phyloP scores from a whole-genome alignment of 106 monocot genomes.

The Triglochin maritima region DNA sequence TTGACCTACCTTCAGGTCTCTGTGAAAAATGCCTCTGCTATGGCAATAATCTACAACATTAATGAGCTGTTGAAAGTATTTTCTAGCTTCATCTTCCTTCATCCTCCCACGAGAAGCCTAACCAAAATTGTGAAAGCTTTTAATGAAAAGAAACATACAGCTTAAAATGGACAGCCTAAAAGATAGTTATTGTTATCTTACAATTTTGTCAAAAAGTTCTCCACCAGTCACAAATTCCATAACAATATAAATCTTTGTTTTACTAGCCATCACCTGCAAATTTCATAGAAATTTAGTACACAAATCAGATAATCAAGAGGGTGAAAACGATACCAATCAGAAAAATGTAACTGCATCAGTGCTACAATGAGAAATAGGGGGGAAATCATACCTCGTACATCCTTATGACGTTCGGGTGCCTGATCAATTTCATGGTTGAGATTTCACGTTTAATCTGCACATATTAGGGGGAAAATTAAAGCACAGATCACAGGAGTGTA shows the following conservation, averaged over 20 bases:
- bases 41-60: slow-evolving; percentile 93
- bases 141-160: background rate
- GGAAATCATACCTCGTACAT: slow-evolving; percentile 57
- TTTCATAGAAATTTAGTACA: too few species aligned
- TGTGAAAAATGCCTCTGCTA: slow-evolving; percentile 87
- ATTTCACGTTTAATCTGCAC: slow-evolving; percentile 93
- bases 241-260: slow-evolving; percentile 84
- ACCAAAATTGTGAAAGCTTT: background rate
- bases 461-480: background rate
- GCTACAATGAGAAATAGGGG: background rate
- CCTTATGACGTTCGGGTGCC: slow-evolving; percentile 71
- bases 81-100: slow-evolving; percentile 91
- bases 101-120: slow-evolving; percentile 60
- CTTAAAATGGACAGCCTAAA: background rate
- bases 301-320: too few species aligned
- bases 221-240: slow-evolving; percentile 78
- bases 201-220: slow-evolving; percentile 93
- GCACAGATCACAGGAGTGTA: too few species aligned
- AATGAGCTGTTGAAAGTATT: slow-evolving; percentile 90
- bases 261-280: slow-evolving; percentile 88
- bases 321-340: background rate
- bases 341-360: background rate
- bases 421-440: slow-evolving; percentile 85
- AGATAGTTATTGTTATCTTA: slow-evolving; percentile 18
- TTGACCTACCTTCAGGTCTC: slow-evolving; percentile 72